Evolutionary conservation across 139 green algal species (phyloP).

Genomic region (Nannochloris sp.): DNA sequence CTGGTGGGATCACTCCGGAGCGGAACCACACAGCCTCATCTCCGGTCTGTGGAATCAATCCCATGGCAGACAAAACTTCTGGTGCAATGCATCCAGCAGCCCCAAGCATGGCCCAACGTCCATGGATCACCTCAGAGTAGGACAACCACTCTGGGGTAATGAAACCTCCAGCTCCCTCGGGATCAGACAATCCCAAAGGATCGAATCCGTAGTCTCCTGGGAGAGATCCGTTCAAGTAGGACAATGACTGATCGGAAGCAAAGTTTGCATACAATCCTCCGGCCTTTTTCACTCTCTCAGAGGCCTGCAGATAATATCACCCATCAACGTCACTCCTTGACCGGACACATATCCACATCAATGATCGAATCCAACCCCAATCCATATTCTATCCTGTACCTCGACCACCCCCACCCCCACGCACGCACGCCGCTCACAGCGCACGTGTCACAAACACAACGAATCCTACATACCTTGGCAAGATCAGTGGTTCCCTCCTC

Average conservation of each 20-base stretch:
- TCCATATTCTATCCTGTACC: neutral
- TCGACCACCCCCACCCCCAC: too few species aligned
- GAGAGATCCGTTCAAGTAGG: conserved; percentile 90
- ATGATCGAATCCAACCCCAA: neutral
- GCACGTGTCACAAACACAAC: too few species aligned
- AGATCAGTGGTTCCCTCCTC: conserved; percentile 19
- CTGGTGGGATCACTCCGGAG: conserved; percentile 81
- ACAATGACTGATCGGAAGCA: conserved; percentile 62
- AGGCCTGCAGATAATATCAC: conserved; percentile 21
- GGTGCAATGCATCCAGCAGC: conserved; percentile 88
- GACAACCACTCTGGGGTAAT: conserved; percentile 87
- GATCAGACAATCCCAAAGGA: conserved; percentile 89
- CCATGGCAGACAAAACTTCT: conserved; percentile 74
- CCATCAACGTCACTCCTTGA: neutral
- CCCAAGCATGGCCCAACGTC: conserved; percentile 93
- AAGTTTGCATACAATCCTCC: conserved; percentile 43
- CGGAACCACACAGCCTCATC: conserved; percentile 75
- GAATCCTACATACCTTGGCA: conserved; percentile 15
- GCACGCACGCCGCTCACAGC: too few species aligned
- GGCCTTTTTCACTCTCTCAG: conserved; percentile 63
- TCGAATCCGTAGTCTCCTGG: conserved; percentile 79
- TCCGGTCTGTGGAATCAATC: conserved; percentile 63
- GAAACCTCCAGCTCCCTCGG: conserved; percentile 82
- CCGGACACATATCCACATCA: neutral
- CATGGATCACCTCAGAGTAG: conserved; percentile 72